phyloP scores from a whole-genome alignment of 2,329 filamentous ascomycete species.

The Zasmidium citrigriseum region DNA sequence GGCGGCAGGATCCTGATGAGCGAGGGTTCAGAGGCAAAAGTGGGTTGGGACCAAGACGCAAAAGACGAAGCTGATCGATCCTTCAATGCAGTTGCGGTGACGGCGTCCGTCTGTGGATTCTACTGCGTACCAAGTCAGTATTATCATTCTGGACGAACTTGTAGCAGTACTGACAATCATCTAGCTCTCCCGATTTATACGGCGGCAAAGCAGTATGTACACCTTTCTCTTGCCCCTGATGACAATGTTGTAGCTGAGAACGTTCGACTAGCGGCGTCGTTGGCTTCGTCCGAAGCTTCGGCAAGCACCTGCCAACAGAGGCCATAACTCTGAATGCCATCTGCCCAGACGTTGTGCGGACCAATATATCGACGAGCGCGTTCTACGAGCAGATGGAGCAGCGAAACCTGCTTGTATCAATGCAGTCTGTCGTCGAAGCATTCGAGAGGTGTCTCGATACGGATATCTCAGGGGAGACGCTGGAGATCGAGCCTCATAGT shows the following conservation, averaged over 20 bases:
- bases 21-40: slow-evolving; percentile 42
- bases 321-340: slow-evolving; percentile 46
- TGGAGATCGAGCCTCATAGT: slow-evolving; percentile 44
- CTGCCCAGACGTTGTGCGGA: slow-evolving; percentile 44
- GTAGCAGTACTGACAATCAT: not conserved
- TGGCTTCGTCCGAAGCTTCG: slow-evolving; percentile 44
- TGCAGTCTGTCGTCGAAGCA: slow-evolving; percentile 42
- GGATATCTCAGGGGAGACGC: slow-evolving; percentile 42
- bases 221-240: not conserved
- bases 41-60: slow-evolving; percentile 19
- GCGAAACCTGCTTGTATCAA: slow-evolving; percentile 39
- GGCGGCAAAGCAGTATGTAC: slow-evolving; percentile 42
- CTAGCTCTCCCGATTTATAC: slow-evolving; percentile 45
- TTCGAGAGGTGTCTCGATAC: slow-evolving; percentile 42
- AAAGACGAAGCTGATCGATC: not conserved
- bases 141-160: not conserved
- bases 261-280: slow-evolving; percentile 32
- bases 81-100: slow-evolving; percentile 25
- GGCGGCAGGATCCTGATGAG: slow-evolving; percentile 38
- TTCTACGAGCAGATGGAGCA: slow-evolving; percentile 43
- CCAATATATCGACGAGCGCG: slow-evolving; percentile 34
- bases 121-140: slow-evolving; percentile 41
- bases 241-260: not conserved
- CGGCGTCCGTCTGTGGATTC: slow-evolving; percentile 46
- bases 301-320: slow-evolving; percentile 42